Conservation (phyloP, 2,329 filamentous ascomycete genomes). For the Cryphonectria radicalis region DNA sequence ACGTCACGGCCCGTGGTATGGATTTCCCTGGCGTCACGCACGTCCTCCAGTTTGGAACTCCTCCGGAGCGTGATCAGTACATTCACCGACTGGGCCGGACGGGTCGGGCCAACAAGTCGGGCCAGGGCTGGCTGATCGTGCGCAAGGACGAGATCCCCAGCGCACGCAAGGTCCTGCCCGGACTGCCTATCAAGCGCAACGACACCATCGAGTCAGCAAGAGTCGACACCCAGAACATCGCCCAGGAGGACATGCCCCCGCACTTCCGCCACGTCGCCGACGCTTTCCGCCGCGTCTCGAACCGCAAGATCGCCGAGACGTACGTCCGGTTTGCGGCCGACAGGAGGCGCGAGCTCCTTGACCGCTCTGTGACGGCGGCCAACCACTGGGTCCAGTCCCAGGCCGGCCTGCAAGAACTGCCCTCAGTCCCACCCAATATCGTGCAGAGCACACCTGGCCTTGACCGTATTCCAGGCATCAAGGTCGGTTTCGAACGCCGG, state of each 20-base stretch:
- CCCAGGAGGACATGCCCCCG: constrained; percentile 46
- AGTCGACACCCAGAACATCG: constrained; percentile 57
- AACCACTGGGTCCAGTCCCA: constrained; percentile 57
- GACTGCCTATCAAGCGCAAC: constrained; percentile 65
- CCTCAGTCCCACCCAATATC: constrained; percentile 40
- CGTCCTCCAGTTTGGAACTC: constrained; percentile 73
- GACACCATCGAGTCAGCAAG: constrained; percentile 54
- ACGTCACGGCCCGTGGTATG: constrained; percentile 82
- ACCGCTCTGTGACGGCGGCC: constrained; percentile 50
- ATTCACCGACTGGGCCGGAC: constrained; percentile 80
- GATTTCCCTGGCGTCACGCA: constrained; percentile 83
- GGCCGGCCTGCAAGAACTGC: constrained; percentile 57
- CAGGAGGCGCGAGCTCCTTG: constrained; percentile 44
- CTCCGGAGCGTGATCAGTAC: constrained; percentile 70
- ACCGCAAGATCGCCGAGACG: constrained; percentile 46
- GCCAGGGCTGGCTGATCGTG: constrained; percentile 71
- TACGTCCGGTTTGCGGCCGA: constrained; percentile 63
- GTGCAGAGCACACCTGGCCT: constrained; percentile 40
- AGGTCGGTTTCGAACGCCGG: constrained; percentile 34
- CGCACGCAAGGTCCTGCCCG: constrained; percentile 56
- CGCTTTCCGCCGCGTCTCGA: constrained; percentile 49
- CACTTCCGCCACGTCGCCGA: constrained; percentile 49
- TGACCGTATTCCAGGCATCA: constrained; percentile 38
- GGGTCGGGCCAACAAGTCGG: constrained; percentile 73
- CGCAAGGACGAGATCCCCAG: constrained; percentile 55